Percentiles rank a stretch among this genome's conserved stretches.
Evolutionary conservation across 306 rosid species (phyloP).

Genomic region (Prinsepia uniflora): DNA sequence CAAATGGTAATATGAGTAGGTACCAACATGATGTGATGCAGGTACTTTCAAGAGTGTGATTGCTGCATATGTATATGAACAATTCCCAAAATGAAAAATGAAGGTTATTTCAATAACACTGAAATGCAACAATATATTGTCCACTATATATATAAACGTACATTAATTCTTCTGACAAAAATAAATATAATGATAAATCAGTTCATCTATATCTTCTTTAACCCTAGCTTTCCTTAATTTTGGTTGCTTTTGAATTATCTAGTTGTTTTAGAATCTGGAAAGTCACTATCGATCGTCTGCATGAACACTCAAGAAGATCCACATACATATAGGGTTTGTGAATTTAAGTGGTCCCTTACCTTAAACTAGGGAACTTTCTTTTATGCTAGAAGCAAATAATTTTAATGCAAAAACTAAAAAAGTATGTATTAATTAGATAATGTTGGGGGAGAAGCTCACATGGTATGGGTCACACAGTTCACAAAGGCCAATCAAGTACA

Average conservation of each 20-base stretch:
- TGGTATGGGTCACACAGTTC: slow-evolving; percentile 37
- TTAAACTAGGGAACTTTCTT: slow-evolving; percentile 21
- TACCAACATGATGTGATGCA: too few species aligned
- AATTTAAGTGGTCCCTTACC: slow-evolving; percentile 40
- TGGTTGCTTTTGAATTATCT: slow-evolving; percentile 8
- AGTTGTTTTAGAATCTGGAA: neutral
- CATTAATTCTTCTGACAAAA: too few species aligned
- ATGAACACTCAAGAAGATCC: neutral
- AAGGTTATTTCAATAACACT: too few species aligned
- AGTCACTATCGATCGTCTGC: slow-evolving; percentile 1
- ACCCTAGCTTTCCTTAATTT: neutral
- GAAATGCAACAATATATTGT: too few species aligned
- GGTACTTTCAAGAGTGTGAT: too few species aligned
- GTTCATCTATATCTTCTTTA: neutral
- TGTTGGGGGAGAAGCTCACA: slow-evolving; percentile 35
- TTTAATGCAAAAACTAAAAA: neutral
- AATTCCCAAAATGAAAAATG: too few species aligned
- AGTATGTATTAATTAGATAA: slow-evolving; percentile 20
- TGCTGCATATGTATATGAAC: too few species aligned
- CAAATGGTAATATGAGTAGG: too few species aligned
- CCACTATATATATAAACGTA: too few species aligned
- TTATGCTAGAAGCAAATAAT: slow-evolving; percentile 34
- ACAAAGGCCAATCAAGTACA: slow-evolving; percentile 23
- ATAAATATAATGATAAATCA: neutral
- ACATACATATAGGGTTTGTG: slow-evolving; percentile 5